Evolutionary conservation across 129 eudicot genomes (phyloP), one percentile per base, ranked within the genome.

Genomic region (Helichrysum umbraculigerum): DNA sequence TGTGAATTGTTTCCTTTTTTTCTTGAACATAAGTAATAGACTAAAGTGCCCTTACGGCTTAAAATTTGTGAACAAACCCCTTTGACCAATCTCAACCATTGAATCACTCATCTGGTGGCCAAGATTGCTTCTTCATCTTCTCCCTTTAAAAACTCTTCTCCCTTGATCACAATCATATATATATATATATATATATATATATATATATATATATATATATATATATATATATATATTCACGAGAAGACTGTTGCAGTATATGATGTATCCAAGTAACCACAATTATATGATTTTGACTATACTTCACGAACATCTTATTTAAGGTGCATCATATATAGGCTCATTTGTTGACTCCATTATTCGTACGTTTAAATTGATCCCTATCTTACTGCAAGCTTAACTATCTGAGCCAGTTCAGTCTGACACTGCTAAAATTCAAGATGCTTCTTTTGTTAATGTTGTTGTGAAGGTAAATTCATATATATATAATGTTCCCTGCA

Each of bases 401-500:
- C 68, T 57, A 76, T 70, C 54, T 73, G 63, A 14, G 60, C 35
- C 68, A 74, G 81, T 77, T 61, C 97, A 93, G 97, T 88, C 73
- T 28, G 91, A 90, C 64, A 68, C 92, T 62, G 83, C 84, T 76
- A 81, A 71, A 79, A 78, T 91, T 78, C 92, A 88, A 81, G 89
- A 90, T 84, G 89, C 92, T 61, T 78, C 87, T 58, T 90, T 85
- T 83, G 90, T 93, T 65, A 90, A 87, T 83, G 98, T 97, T 68
- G 98, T 93, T 57, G 97, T 90, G 68, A 93, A 93, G 98, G 98
- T 93, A 85, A 69, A 61, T n/a, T n/a, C n/a, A 20, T 20, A 50
- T 66, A 30, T 61, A 51, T 60, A 47, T 7, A 29, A 42, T 58
- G 50, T 19, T 60, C 51, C 39, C 41, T 56, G 70, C 17, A 60